These are phyloP conservation scores for Saccharum spontaneum DNA, from an alignment of 176 grass and related monocot species.

Conservation along the genomic window DNA sequence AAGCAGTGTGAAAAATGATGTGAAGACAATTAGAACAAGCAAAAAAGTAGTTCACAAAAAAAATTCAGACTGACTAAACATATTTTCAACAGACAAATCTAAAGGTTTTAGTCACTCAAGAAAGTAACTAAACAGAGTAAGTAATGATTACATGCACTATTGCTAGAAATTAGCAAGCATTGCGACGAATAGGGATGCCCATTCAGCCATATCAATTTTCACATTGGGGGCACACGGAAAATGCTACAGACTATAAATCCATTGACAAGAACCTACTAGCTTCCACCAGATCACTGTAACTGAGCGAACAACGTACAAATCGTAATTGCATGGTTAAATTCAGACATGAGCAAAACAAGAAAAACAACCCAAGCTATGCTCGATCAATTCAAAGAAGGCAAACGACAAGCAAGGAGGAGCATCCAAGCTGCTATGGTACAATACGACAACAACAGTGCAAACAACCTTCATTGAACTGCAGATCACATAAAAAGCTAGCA, in stretches of 20 bases:
- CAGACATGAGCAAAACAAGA: no score
- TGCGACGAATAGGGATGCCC: background rate
- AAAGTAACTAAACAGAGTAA: background rate
- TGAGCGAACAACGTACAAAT: background rate
- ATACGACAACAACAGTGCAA: no score
- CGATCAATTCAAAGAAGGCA: no score
- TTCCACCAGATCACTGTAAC: background rate
- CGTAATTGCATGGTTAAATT: no score
- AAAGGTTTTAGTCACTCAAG: background rate
- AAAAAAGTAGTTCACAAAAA: background rate
- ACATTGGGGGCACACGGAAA: background rate
- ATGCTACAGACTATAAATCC: background rate
- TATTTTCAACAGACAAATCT: background rate
- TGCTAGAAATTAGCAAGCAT: background rate
- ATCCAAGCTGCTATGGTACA: no score
- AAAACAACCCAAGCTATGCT: no score
- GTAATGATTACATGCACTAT: background rate
- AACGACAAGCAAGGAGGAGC: no score
- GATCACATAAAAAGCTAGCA: no score
- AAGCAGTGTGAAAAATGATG: no score
- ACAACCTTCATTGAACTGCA: no score
- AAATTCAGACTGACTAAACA: background rate
- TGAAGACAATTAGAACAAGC: background rate
- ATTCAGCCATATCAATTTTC: background rate
- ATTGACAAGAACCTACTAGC: background rate